phyloP scores from a whole-genome alignment of 176 grass and related monocot genomes.

The Avena insularis region DNA sequence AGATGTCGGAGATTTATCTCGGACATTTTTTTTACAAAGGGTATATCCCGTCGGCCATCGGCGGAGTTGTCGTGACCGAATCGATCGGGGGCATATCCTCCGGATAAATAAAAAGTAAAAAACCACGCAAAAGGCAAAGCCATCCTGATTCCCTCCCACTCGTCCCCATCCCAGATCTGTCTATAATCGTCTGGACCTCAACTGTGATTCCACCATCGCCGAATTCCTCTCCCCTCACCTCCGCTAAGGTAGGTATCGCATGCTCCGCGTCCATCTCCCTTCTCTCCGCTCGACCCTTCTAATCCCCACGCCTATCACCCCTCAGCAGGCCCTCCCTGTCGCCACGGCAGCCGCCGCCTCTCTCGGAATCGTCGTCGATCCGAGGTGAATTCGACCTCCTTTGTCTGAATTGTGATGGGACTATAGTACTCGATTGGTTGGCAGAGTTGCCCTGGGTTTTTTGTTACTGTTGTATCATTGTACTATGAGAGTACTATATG shows the following conservation, averaged over 20 bases:
- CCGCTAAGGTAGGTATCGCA: constrained; percentile 7
- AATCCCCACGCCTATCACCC: neutral
- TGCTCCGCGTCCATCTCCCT: neutral
- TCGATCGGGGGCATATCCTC: no score
- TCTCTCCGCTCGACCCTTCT: neutral
- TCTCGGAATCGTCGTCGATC: neutral
- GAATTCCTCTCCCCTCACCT: neutral
- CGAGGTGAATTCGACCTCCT: neutral
- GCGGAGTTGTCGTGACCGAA: no score
- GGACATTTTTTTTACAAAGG: no score
- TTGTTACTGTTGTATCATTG: neutral
- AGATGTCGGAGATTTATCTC: no score
- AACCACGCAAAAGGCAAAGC: neutral
- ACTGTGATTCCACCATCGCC: neutral
- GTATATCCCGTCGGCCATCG: no score
- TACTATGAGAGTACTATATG: neutral
- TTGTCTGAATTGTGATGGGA: neutral
- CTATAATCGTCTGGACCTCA: neutral
- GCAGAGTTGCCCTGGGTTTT: neutral
- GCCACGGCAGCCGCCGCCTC: neutral
- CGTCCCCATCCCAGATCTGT: constrained; percentile 14
- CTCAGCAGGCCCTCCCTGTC: neutral
- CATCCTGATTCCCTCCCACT: neutral
- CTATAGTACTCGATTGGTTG: neutral
- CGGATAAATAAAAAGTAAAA: neutral